A percentile compares a stretch with the other conserved stretches of the same genome.
phyloP scores from a whole-genome alignment of 2,329 filamentous ascomycete species.

The Ilyonectria destructans region DNA sequence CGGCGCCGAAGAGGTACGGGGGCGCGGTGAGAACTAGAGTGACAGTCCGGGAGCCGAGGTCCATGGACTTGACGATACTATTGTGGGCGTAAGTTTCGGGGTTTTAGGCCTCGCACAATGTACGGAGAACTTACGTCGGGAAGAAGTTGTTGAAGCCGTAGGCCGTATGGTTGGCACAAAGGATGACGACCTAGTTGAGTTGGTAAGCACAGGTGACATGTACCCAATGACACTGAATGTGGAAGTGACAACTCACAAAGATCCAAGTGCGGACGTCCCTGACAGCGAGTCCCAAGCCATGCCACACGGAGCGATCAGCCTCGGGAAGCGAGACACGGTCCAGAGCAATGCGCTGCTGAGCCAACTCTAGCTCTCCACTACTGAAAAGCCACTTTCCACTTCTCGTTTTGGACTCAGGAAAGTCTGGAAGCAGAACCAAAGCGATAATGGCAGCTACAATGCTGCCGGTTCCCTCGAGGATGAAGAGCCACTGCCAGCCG shows the following conservation, averaged over 20 bases:
- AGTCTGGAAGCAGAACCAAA: constrained; percentile 38
- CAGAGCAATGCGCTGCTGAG: constrained; percentile 33
- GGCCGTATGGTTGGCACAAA: constrained; percentile 40
- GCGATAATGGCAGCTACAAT: constrained; percentile 36
- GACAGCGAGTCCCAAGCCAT: constrained; percentile 43
- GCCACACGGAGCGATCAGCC: constrained; percentile 24
- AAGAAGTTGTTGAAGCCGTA: constrained; percentile 49
- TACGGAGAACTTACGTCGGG: constrained; percentile 24
- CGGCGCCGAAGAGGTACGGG: constrained; percentile 44
- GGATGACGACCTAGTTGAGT: constrained; percentile 33
- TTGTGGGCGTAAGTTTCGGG: not conserved
- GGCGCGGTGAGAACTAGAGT: constrained; percentile 47
- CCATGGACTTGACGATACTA: constrained; percentile 39
- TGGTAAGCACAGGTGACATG: not conserved
- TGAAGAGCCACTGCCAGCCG: constrained; percentile 66
- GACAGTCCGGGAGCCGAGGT: constrained; percentile 37
- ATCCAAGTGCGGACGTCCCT: constrained; percentile 46
- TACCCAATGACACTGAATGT: not conserved
- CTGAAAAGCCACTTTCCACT: constrained; percentile 32
- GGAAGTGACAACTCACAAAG: constrained; percentile 32
- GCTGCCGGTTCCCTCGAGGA: constrained; percentile 71
- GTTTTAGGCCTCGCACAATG: not conserved
- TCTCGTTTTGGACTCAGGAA: constrained; percentile 25
- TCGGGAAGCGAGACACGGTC: constrained; percentile 46
- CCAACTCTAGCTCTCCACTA: constrained; percentile 30